A percentile compares a stretch with the other conserved stretches of the same genome.
Conservation (phyloP, 2,329 filamentous ascomycete genomes). For the Pyricularia grisea region DNA sequence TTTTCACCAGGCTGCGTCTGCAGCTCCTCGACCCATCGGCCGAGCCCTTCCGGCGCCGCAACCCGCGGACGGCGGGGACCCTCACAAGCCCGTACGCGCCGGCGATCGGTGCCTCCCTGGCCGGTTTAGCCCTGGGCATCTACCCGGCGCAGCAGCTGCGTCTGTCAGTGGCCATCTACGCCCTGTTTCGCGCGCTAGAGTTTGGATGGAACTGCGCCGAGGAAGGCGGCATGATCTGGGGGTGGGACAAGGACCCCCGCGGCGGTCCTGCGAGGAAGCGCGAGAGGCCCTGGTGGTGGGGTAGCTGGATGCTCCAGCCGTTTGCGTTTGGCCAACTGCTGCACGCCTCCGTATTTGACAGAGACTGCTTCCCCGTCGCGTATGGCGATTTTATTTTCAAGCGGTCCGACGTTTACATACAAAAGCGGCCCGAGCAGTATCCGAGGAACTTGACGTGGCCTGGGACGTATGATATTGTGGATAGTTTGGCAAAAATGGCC, state of each 20-base stretch:
- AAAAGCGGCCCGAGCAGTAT: slow-evolving; percentile 58
- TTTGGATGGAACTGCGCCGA: slow-evolving; percentile 80
- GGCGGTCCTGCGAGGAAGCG: slow-evolving; percentile 33
- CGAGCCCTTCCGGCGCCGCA: slow-evolving; percentile 70
- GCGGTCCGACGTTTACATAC: slow-evolving; percentile 71
- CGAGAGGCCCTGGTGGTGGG: slow-evolving; percentile 71
- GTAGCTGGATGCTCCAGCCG: slow-evolving; percentile 74
- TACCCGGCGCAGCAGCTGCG: slow-evolving; percentile 59
- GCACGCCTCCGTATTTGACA: slow-evolving; percentile 68
- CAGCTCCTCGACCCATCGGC: slow-evolving; percentile 76
- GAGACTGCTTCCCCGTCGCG: slow-evolving; percentile 56
- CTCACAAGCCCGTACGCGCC: slow-evolving; percentile 80
- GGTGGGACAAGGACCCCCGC: slow-evolving; percentile 37
- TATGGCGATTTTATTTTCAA: slow-evolving; percentile 50
- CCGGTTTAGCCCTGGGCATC: slow-evolving; percentile 73
- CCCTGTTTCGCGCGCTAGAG: slow-evolving; percentile 72
- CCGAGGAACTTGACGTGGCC: slow-evolving; percentile 66
- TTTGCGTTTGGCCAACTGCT: slow-evolving; percentile 67
- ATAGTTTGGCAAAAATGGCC: slow-evolving; percentile 74
- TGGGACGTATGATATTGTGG: slow-evolving; percentile 62
- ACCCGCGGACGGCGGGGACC: slow-evolving; percentile 63
- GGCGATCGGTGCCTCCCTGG: slow-evolving; percentile 80
- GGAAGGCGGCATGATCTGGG: slow-evolving; percentile 60
- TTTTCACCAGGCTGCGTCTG: slow-evolving; percentile 69
- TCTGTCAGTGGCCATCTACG: slow-evolving; percentile 72